phyloP scores from a whole-genome alignment of 768 basidiomycete genomes.

The Cyclocybe aegerita region DNA sequence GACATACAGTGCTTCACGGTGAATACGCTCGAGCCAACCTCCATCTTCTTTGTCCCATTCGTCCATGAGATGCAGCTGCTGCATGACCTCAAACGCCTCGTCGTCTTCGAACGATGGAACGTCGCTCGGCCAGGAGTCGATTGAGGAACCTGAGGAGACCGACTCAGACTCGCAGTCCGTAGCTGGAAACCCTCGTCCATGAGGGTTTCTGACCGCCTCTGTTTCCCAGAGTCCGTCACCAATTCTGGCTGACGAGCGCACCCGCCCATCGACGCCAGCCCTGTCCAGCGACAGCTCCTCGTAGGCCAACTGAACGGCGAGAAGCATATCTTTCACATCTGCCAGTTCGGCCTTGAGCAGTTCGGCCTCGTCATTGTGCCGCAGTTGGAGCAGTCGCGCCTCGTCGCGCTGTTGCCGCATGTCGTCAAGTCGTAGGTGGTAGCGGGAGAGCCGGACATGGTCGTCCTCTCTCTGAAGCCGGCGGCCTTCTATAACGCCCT shows the following conservation, averaged over 20 bases:
- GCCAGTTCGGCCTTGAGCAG: not conserved
- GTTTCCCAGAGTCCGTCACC: not conserved
- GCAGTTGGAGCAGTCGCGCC: too few species aligned
- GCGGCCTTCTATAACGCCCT: too few species aligned
- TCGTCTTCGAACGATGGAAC: not conserved
- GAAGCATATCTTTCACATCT: conserved; percentile 1
- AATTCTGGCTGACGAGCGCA: not conserved
- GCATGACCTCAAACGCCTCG: conserved; percentile 1
- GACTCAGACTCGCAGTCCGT: too few species aligned
- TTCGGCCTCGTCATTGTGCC: not conserved
- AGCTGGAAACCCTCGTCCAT: too few species aligned
- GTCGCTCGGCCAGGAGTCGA: not conserved
- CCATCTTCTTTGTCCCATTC: not conserved
- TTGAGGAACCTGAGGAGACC: not conserved
- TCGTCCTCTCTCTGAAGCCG: too few species aligned
- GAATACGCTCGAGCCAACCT: not conserved
- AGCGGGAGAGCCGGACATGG: too few species aligned
- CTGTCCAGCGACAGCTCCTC: conserved; percentile 1
- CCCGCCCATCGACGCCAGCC: not conserved
- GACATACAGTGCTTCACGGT: not conserved
- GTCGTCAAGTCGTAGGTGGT: too few species aligned
- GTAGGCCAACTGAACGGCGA: conserved; percentile 8
- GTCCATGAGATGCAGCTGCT: conserved; percentile 4
- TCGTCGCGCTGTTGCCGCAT: too few species aligned
- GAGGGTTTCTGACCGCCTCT: not conserved